Evolutionary conservation across 495 filamentous ascomycete genomes (phyloP).

Genomic region (Darksidea phi): DNA sequence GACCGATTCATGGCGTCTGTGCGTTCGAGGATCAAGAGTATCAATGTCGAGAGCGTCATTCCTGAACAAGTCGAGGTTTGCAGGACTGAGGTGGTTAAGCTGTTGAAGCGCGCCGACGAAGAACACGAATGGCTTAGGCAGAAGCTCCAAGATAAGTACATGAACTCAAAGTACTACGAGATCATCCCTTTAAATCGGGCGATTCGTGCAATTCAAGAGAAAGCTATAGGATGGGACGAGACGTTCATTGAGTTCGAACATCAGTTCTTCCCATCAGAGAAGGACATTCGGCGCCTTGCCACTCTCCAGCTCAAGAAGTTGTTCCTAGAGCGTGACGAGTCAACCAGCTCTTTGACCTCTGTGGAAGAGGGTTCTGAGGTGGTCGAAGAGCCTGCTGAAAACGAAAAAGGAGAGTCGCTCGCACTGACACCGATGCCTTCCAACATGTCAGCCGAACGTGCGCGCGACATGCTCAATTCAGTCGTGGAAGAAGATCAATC

Average conservation of each 20-base stretch:
- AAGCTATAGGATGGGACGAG: slow-evolving; percentile 89
- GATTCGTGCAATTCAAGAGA: slow-evolving; percentile 84
- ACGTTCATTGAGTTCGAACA: slow-evolving; percentile 86
- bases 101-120: slow-evolving; percentile 73
- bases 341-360: slow-evolving; percentile 66
- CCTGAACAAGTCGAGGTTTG: slow-evolving; percentile 80
- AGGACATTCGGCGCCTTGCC: slow-evolving; percentile 90
- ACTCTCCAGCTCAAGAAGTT: slow-evolving; percentile 91
- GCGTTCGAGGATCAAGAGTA: slow-evolving; percentile 74
- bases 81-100: slow-evolving; percentile 71
- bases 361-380: slow-evolving; percentile 52
- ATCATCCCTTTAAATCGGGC: slow-evolving; percentile 88
- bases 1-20: slow-evolving; percentile 85
- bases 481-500: slow-evolving; percentile 63
- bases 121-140: slow-evolving; percentile 70
- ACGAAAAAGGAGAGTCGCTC: slow-evolving; percentile 49
- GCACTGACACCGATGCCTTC: slow-evolving; percentile 36
- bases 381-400: slow-evolving; percentile 45
- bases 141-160: slow-evolving; percentile 85
- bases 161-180: slow-evolving; percentile 91
- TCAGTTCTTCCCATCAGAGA: slow-evolving; percentile 94
- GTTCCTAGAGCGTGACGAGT: slow-evolving; percentile 82
- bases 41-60: slow-evolving; percentile 86
- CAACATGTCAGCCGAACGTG: slow-evolving; percentile 58
- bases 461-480: slow-evolving; percentile 60